These are phyloP conservation scores for Balamuthia mandrillaris DNA, from an alignment of 208 protist species.

Conservation along the genomic window DNA sequence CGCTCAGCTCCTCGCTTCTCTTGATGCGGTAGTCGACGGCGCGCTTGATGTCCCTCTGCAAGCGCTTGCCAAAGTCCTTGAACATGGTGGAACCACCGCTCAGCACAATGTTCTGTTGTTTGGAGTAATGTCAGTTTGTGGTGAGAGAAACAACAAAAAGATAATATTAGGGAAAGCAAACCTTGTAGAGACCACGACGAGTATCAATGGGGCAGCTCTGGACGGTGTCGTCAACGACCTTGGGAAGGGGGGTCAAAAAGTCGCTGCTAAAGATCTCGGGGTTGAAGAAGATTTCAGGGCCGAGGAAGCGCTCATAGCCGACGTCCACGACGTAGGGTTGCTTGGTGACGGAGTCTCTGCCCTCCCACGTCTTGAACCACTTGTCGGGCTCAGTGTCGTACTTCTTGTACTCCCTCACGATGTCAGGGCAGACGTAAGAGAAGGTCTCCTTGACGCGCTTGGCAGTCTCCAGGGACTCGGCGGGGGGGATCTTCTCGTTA, in stretches of 20 bases:
- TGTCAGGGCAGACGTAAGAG: slow-evolving; percentile 88
- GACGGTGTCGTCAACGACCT: slow-evolving; percentile 86
- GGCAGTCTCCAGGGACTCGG: slow-evolving; percentile 84
- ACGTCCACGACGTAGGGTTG: slow-evolving; percentile 80
- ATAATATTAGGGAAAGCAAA: background rate
- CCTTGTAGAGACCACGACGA: slow-evolving; percentile 86
- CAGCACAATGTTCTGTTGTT: slow-evolving; percentile 92
- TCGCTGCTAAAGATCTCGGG: slow-evolving; percentile 92
- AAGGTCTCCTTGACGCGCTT: slow-evolving; percentile 89
- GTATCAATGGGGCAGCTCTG: slow-evolving; percentile 94
- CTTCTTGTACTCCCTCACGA: slow-evolving; percentile 85
- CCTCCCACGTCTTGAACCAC: slow-evolving; percentile 78
- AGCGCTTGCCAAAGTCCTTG: slow-evolving; percentile 85
- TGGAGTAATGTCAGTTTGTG: too few relatives aligned
- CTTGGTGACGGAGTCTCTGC: slow-evolving; percentile 52
- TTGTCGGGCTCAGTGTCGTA: slow-evolving; percentile 84
- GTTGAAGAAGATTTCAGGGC: slow-evolving; percentile 96
- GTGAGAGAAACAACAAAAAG: background rate
- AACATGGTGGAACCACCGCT: slow-evolving; percentile 96
- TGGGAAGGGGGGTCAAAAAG: slow-evolving; percentile 85
- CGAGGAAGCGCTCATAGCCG: slow-evolving; percentile 95
- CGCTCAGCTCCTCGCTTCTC: slow-evolving; percentile 56
- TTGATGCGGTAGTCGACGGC: slow-evolving; percentile 71
- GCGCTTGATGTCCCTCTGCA: slow-evolving; percentile 82
- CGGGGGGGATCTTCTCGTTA: slow-evolving; percentile 79